Percentiles rank a stretch among this genome's conserved stretches.
These are phyloP conservation scores for Zanthoxylum bungeanum DNA, from an alignment of 345 rosid genomes.

Conservation along the genomic window DNA sequence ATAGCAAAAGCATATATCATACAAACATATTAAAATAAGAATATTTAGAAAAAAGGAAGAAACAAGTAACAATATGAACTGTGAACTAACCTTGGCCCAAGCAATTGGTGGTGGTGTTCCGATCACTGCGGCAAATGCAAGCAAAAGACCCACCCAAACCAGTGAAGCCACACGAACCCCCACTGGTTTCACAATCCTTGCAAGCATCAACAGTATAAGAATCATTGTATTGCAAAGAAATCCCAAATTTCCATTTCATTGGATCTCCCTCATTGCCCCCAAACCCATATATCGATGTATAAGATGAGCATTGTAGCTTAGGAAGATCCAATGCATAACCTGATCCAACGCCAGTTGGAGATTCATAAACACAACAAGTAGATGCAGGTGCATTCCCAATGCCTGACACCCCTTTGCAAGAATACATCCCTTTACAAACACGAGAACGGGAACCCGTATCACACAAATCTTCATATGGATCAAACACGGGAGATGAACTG, in stretches of 20 bases:
- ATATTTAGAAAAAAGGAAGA: constrained; percentile 5
- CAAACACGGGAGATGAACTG: constrained; percentile 57
- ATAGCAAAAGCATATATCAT: constrained; percentile 6
- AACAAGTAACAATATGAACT: background rate
- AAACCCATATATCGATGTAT: constrained; percentile 47
- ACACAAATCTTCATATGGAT: constrained; percentile 49
- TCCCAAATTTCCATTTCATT: constrained; percentile 58
- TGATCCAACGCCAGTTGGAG: constrained; percentile 42
- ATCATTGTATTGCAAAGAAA: constrained; percentile 48
- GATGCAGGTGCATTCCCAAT: constrained; percentile 57
- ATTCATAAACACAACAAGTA: constrained; percentile 60
- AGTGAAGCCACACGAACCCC: constrained; percentile 60
- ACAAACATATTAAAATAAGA: background rate
- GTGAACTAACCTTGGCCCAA: constrained; percentile 46
- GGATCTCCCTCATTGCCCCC: constrained; percentile 62
- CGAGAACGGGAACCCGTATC: constrained; percentile 54
- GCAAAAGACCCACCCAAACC: constrained; percentile 60
- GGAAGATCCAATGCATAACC: constrained; percentile 58
- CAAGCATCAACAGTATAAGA: constrained; percentile 36
- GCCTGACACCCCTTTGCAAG: constrained; percentile 58
- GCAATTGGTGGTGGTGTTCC: constrained; percentile 53
- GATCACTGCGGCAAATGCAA: constrained; percentile 52
- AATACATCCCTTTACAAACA: constrained; percentile 56
- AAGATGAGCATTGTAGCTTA: constrained; percentile 62
- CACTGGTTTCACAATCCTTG: constrained; percentile 58